Evolutionary conservation across 352 stramenopile species (phyloP).

Genomic region (Albugo candida): DNA sequence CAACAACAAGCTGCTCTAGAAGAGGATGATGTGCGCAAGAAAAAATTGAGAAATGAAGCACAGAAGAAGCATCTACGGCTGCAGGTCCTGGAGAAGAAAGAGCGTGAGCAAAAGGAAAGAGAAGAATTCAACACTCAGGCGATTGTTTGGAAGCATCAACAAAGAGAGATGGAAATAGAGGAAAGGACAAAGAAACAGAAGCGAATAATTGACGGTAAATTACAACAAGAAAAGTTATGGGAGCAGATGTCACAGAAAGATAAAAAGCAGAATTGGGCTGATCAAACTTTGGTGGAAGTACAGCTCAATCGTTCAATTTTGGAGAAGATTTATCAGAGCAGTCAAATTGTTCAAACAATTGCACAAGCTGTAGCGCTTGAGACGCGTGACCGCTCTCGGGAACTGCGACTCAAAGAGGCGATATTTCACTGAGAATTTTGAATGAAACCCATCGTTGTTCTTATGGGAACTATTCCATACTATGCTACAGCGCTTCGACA

Average conservation of each 20-base stretch:
- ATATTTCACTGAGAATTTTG: too few relatives aligned
- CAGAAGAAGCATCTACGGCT: conserved; percentile 35
- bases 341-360: conserved; percentile 16
- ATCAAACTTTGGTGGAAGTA: conserved; percentile 50
- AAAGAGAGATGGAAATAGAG: conserved; percentile 26
- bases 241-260: conserved; percentile 61
- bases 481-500: too few relatives aligned
- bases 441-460: too few relatives aligned
- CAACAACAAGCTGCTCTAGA: conserved; percentile 30
- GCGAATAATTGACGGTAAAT: conserved; percentile 23
- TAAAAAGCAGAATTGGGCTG: conserved; percentile 25
- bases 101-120: conserved; percentile 25
- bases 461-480: too few relatives aligned
- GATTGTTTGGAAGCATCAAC: conserved; percentile 58
- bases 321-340: conserved; percentile 47
- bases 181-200: conserved; percentile 33
- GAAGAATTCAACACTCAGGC: conserved; percentile 57
- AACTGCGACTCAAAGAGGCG: conserved; percentile 14
- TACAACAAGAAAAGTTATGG: conserved; percentile 37
- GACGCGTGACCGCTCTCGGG: conserved; percentile 50
- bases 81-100: conserved; percentile 57
- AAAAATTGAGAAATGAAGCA: conserved; percentile 19
- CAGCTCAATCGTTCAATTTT: conserved; percentile 52
- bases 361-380: conserved; percentile 32
- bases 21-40: conserved; percentile 25